Evolutionary conservation across 208 protist species (phyloP).

Genomic region (Trypanosoma lewisi): DNA sequence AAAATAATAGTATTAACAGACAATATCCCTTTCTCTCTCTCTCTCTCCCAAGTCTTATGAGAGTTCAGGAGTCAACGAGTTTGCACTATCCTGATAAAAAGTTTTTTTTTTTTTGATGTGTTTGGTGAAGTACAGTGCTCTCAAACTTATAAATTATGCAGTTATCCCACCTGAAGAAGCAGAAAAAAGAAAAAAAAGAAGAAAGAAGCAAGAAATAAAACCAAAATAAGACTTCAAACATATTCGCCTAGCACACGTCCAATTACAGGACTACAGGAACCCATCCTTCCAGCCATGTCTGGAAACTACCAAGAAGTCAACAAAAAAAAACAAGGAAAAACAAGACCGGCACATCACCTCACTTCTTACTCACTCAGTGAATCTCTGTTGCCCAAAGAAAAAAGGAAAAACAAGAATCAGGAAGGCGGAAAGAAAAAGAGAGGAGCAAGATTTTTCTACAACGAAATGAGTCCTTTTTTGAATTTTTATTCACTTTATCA

Average conservation of each 20-base stretch:
- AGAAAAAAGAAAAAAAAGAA: conserved; percentile 16
- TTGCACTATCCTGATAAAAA: too few species aligned
- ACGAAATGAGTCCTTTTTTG: too few species aligned
- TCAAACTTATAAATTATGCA: not conserved
- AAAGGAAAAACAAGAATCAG: not conserved
- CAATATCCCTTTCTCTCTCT: too few species aligned
- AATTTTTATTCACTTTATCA: too few species aligned
- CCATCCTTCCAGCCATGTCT: too few species aligned
- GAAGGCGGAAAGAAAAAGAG: not conserved
- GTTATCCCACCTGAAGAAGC: conserved; percentile 1
- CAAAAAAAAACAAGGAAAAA: conserved; percentile 11
- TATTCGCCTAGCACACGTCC: not conserved
- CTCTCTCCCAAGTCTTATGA: too few species aligned
- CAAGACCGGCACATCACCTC: not conserved
- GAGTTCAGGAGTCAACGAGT: too few species aligned
- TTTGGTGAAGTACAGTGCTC: not conserved
- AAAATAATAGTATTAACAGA: too few species aligned
- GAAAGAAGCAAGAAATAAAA: conserved; percentile 7
- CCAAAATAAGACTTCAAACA: not conserved
- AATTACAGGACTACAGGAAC: too few species aligned
- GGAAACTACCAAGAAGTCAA: not conserved
- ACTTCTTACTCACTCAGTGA: not conserved
- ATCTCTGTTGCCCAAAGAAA: not conserved
- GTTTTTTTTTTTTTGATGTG: too few species aligned
- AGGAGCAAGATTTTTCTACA: too few species aligned